Conservation (phyloP, 2,329 filamentous ascomycete species). For the Neofusicoccum cordaticola region DNA sequence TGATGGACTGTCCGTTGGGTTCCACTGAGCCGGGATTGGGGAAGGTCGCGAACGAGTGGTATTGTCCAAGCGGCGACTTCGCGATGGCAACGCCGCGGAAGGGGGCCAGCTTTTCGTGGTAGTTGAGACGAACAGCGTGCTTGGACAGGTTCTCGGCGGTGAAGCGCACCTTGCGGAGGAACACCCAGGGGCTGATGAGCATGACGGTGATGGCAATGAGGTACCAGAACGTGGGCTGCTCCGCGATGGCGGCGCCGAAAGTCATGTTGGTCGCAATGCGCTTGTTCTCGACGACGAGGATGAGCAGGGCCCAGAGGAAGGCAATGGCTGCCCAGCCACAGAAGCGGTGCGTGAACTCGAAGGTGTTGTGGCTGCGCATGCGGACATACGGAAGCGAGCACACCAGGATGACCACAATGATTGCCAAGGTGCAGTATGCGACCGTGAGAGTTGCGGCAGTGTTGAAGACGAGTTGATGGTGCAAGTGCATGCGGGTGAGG, state of each 20-base stretch:
- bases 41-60: slow-evolving; percentile 40
- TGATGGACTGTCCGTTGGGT: slow-evolving; percentile 26
- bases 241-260: slow-evolving; percentile 41
- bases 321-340: slow-evolving; percentile 31
- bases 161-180: slow-evolving; percentile 66
- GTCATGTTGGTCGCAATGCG: slow-evolving; percentile 27
- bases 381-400: slow-evolving; percentile 28
- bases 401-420: slow-evolving; percentile 27
- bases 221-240: slow-evolving; percentile 63
- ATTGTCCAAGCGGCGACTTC: slow-evolving; percentile 29
- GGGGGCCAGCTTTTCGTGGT: slow-evolving; percentile 25
- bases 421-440: slow-evolving; percentile 23
- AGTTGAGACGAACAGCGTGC: slow-evolving; percentile 68
- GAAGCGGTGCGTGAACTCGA: slow-evolving; percentile 36
- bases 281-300: slow-evolving; percentile 18
- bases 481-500: slow-evolving; percentile 27
- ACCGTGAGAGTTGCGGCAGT: slow-evolving; percentile 22
- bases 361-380: slow-evolving; percentile 28
- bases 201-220: slow-evolving; percentile 62
- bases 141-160: slow-evolving; percentile 64
- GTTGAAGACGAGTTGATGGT: slow-evolving; percentile 13
- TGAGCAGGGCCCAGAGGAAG: slow-evolving; percentile 31
- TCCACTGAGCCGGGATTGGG: slow-evolving; percentile 27
- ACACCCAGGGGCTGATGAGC: slow-evolving; percentile 70
- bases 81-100: slow-evolving; percentile 34